Percentiles rank a stretch among this genome's conserved stretches.
phyloP scores from a whole-genome alignment of 1,139 yeast genomes.

The Geotrichum klebahnii region DNA sequence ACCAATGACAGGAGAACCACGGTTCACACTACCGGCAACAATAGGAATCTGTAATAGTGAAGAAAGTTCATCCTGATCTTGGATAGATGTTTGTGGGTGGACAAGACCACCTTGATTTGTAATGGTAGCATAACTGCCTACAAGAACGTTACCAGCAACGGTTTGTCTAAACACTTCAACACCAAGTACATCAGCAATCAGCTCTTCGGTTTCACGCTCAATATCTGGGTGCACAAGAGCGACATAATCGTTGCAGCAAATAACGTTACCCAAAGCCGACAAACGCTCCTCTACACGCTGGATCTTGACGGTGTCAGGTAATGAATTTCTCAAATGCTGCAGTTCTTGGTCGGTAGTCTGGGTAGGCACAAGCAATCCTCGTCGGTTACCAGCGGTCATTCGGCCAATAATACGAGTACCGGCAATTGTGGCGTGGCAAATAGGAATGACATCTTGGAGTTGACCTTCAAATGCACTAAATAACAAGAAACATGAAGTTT shows the following conservation, averaged over 20 bases:
- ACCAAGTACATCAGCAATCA: conserved; percentile 97
- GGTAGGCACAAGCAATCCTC: conserved; percentile 94
- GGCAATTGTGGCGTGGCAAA: conserved; percentile 94
- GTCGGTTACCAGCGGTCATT: conserved; percentile 97
- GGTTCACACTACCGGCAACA: conserved; percentile 97
- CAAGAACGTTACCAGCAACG: conserved; percentile 94
- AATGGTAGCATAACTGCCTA: conserved; percentile 91
- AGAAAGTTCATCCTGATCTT: conserved; percentile 96
- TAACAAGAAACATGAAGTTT: not conserved
- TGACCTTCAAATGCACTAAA: conserved; percentile 91
- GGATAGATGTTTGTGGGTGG: conserved; percentile 94
- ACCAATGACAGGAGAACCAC: conserved; percentile 96
- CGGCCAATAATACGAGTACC: conserved; percentile 98
- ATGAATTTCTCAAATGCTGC: conserved; percentile 92
- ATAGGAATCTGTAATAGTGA: conserved; percentile 93
- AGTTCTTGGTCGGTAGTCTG: conserved; percentile 99
- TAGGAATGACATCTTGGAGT: conserved; percentile 92
- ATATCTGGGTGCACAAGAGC: conserved; percentile 98
- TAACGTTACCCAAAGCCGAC: conserved; percentile 94
- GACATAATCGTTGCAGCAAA: conserved; percentile 97
- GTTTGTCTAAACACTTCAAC: conserved; percentile 99
- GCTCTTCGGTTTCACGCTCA: conserved; percentile 97
- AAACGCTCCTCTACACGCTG: conserved; percentile 97
- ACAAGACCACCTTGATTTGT: conserved; percentile 98
- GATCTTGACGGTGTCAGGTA: conserved; percentile 93